Conservation (phyloP, 2,329 filamentous ascomycete species). For the Emmonsia crescens region DNA sequence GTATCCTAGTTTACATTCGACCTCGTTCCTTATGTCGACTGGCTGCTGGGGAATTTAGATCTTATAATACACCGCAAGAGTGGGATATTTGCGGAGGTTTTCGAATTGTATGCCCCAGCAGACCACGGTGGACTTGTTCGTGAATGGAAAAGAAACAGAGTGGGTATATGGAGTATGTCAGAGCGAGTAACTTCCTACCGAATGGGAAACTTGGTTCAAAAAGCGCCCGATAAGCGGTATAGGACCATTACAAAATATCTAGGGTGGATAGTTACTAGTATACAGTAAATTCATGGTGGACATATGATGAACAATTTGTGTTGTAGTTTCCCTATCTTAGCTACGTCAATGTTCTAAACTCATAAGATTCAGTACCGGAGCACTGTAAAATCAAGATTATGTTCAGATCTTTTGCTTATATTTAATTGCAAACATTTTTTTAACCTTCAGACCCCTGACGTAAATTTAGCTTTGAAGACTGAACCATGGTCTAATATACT, state of each 20-base stretch:
- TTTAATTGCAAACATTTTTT: no score
- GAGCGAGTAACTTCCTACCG: background rate
- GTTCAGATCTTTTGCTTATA: no score
- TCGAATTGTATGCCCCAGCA: constrained; percentile 27
- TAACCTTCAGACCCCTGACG: background rate
- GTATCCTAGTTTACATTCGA: constrained; percentile 63
- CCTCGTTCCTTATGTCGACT: constrained; percentile 60
- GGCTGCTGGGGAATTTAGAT: constrained; percentile 56
- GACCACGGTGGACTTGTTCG: constrained; percentile 34
- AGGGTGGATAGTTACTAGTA: no score
- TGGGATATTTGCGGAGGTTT: constrained; percentile 22
- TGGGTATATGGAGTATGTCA: background rate
- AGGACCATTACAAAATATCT: no score
- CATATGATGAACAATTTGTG: no score
- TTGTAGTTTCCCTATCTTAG: no score
- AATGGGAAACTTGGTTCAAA: no score
- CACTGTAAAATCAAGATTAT: no score
- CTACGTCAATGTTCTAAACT: no score
- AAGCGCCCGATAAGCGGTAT: no score
- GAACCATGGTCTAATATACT: background rate
- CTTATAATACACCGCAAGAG: constrained; percentile 38
- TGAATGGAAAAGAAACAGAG: constrained; percentile 25
- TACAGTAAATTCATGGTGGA: no score
- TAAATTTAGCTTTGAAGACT: background rate
- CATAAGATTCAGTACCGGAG: no score